A percentile compares a stretch with the other conserved stretches of the same genome.
Evolutionary conservation across 1,284 basidiomycete genomes (phyloP).

Genomic region (Marasmius sp.): DNA sequence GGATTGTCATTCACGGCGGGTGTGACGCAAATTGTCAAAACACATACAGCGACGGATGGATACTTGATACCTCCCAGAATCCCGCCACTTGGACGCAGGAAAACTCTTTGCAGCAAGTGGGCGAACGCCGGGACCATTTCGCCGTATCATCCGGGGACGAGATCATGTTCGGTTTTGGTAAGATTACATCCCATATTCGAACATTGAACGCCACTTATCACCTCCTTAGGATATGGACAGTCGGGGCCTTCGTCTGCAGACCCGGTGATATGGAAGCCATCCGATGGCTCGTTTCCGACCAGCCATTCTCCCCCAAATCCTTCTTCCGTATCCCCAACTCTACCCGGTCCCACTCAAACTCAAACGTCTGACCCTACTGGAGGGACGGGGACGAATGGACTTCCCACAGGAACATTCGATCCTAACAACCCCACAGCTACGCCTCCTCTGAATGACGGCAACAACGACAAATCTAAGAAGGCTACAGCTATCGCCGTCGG

Average conservation of each 20-base stretch:
- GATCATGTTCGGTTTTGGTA: conserved; percentile 80
- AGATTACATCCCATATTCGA: conserved; percentile 25
- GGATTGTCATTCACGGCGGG: conserved; percentile 77
- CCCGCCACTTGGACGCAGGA: conserved; percentile 60
- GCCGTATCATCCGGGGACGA: conserved; percentile 60
- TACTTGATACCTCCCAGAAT: conserved; percentile 59
- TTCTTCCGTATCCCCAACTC: conserved; percentile 24
- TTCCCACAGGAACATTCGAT: conserved; percentile 1
- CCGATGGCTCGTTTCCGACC: conserved; percentile 18
- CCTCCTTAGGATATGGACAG: conserved; percentile 54
- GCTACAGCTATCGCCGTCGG: conserved; percentile 56
- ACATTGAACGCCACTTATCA: background rate
- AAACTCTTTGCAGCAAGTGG: conserved; percentile 52
- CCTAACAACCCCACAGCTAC: background rate
- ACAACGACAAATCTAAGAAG: conserved; percentile 24
- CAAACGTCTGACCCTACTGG: conserved; percentile 17
- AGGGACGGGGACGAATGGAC: conserved; percentile 11
- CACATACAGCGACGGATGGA: conserved; percentile 72
- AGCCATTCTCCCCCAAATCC: conserved; percentile 29
- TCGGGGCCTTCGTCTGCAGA: conserved; percentile 49
- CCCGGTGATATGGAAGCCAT: conserved; percentile 54
- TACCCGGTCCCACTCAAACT: conserved; percentile 24
- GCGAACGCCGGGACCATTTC: conserved; percentile 70
- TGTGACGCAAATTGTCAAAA: conserved; percentile 56
- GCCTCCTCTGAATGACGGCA: conserved; percentile 12